Conservation (phyloP, 2,329 filamentous ascomycete species). For the Pyrenophora seminiperda region DNA sequence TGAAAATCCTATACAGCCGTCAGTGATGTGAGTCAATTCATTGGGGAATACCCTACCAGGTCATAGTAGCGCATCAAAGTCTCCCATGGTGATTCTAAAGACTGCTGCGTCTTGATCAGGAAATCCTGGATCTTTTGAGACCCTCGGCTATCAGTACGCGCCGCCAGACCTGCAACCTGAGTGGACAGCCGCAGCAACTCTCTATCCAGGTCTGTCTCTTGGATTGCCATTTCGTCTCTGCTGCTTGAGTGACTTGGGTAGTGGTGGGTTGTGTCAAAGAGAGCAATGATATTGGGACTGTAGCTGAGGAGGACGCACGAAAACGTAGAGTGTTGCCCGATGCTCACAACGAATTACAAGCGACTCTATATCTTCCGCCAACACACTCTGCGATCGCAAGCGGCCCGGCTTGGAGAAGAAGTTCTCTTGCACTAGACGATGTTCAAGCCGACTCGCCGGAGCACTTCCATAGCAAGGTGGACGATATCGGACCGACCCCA, state of each 20-base stretch:
- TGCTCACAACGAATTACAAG: constrained; percentile 1
- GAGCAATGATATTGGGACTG: constrained; percentile 3
- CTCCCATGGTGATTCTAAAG: constrained; percentile 2
- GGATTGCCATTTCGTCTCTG: constrained; percentile 1
- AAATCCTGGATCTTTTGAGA: constrained; percentile 4
- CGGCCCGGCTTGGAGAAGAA: neutral
- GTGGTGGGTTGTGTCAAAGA: constrained; percentile 1
- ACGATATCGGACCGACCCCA: constrained; percentile 1
- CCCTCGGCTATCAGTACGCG: constrained; percentile 1
- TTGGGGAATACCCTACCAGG: neutral
- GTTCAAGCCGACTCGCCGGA: neutral
- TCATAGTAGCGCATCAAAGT: constrained; percentile 4
- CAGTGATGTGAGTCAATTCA: constrained; percentile 2
- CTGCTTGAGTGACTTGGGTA: neutral
- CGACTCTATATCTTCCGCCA: neutral
- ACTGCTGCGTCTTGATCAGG: constrained; percentile 2
- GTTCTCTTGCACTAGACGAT: neutral
- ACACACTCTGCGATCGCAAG: constrained; percentile 1
- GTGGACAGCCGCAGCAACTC: neutral
- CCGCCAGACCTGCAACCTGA: constrained; percentile 1
- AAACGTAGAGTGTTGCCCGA: constrained; percentile 1
- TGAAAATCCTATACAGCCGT: constrained; percentile 3
- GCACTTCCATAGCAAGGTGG: neutral
- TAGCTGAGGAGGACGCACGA: constrained; percentile 1
- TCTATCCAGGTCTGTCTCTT: constrained; percentile 3